Evolutionary conservation across 2,329 filamentous ascomycete genomes (phyloP).

Genomic region (Chaetomiaceae sp.): DNA sequence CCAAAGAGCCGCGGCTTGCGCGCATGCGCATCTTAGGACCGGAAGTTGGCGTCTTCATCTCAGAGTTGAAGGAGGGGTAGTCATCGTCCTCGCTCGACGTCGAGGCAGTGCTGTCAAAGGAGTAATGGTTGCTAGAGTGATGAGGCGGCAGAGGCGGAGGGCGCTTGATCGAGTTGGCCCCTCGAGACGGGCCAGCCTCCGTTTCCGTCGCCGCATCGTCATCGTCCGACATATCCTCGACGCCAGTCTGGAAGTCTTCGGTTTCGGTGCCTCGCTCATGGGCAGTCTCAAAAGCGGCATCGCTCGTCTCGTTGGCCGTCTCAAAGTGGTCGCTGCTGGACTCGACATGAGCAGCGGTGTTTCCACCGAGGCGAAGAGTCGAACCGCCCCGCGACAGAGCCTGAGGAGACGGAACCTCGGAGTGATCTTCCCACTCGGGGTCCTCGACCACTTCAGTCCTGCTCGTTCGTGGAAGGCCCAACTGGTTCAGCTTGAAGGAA

Average conservation of each 20-base stretch:
- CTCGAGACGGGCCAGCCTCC: constrained; percentile 53
- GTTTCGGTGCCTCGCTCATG: constrained; percentile 84
- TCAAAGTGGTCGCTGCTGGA: constrained; percentile 53
- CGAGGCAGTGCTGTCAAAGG: constrained; percentile 83
- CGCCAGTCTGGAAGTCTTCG: constrained; percentile 92
- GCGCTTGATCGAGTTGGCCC: constrained; percentile 40
- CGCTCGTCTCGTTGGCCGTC: constrained; percentile 72
- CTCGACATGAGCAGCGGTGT: constrained; percentile 30
- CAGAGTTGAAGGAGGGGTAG: constrained; percentile 44
- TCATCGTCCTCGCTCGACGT: constrained; percentile 75
- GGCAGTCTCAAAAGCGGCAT: constrained; percentile 61
- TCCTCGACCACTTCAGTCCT: constrained; percentile 77
- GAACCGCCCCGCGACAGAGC: constrained; percentile 32
- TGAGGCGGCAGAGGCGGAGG: constrained; percentile 41
- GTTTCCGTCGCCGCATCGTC: constrained; percentile 80
- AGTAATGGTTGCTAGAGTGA: constrained; percentile 55
- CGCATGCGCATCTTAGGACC: constrained; percentile 67
- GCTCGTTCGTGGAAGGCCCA: constrained; percentile 70
- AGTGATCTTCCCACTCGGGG: constrained; percentile 84
- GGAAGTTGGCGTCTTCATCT: constrained; percentile 58
- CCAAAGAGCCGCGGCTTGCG: constrained; percentile 58
- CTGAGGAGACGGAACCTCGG: constrained; percentile 54
- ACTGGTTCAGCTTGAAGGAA: constrained; percentile 50
- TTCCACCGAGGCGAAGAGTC: constrained; percentile 28
- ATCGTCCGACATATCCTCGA: constrained; percentile 70